Base-by-base conservation (phyloP, 441 rosid species). In the Populus hybrid region DNA sequence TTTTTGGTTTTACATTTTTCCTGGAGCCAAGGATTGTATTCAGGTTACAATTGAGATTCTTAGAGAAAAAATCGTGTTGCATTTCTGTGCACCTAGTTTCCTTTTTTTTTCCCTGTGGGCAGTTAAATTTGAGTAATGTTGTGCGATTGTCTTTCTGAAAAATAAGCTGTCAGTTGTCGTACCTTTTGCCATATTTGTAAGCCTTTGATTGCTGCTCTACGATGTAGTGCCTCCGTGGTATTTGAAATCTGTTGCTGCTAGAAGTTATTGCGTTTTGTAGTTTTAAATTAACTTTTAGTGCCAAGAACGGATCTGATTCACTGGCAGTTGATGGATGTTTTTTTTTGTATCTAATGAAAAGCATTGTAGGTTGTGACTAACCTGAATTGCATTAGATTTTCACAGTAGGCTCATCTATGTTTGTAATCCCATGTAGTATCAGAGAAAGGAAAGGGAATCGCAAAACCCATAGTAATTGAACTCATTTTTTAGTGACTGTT, bases 91-190 rank as follows among this genome's bases (percentile, higher is more conserved):
- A 77, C 11, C 23, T 67, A 71, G 67, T 61, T 69, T 26, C 28
- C 28, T 26, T 34, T 18, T 70, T 35, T 57, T 67, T 38, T n/a
- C 7, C 9, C 3, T 26, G 19, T 10, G 4, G 7, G 35, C 38
- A 14, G 36, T 74, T 65, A n/a, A 46, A 65, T 73, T 42, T 63
- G 30, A 64, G 26, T 69, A 34, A 67, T 64, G 26, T 50, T 70
- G 35, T 59, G 4, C 34, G 21, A 70, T 64, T 57, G 12, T 26
- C 36, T 74, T 72, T 23, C 30, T 70, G 23, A 26, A 42, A 19
- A 26, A n/a, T 7, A 26, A 26, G 46, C 21, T 4, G 57, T 75
- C 42, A 14, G 12, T 23, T 73, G 8, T 24, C 67, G 30, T 64
- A 8, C n/a, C 4, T 26, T 70, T 68, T 26, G 46, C 6, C 16